Percentiles rank a stretch among this genome's conserved stretches.
phyloP scores from a whole-genome alignment of 2,329 filamentous ascomycete genomes.

The Fusarium sp. region DNA sequence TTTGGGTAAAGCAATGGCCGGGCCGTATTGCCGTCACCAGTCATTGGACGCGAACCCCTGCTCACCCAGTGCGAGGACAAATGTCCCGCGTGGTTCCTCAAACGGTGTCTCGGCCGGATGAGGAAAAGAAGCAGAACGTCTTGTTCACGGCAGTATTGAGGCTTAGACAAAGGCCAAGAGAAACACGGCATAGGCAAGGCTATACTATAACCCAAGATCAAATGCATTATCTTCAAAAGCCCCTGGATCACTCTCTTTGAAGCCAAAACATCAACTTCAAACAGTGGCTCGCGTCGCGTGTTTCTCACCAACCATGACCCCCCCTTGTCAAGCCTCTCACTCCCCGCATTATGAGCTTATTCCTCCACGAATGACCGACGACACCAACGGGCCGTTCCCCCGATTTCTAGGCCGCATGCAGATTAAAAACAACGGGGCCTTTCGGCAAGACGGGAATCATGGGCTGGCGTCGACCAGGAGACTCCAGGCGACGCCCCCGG shows the following conservation, averaged over 20 bases:
- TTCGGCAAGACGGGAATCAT: conserved; percentile 28
- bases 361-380: conserved; percentile 33
- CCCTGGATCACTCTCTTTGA: not conserved
- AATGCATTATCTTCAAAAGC: not conserved
- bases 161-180: not conserved
- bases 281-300: not conserved
- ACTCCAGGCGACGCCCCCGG: not conserved
- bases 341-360: conserved; percentile 30
- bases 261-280: not conserved
- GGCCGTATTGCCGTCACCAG: conserved; percentile 26
- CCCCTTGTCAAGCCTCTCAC: not conserved
- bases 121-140: not conserved
- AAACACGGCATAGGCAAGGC: not conserved
- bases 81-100: not conserved
- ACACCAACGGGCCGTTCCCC: conserved; percentile 21
- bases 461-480: not conserved
- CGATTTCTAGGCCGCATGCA: conserved; percentile 22
- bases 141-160: not conserved
- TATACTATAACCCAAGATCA: not conserved
- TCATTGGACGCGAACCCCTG: conserved; percentile 24
- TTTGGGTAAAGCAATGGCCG: conserved; percentile 1
- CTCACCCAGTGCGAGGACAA: not conserved
- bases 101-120: not conserved
- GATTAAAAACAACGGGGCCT: conserved; percentile 4
- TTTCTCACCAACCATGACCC: not conserved